Evolutionary conservation across 2,329 filamentous ascomycete species (phyloP), one percentile per base, ranked within the genome.

Genomic region (Tolypocladium sp.): DNA sequence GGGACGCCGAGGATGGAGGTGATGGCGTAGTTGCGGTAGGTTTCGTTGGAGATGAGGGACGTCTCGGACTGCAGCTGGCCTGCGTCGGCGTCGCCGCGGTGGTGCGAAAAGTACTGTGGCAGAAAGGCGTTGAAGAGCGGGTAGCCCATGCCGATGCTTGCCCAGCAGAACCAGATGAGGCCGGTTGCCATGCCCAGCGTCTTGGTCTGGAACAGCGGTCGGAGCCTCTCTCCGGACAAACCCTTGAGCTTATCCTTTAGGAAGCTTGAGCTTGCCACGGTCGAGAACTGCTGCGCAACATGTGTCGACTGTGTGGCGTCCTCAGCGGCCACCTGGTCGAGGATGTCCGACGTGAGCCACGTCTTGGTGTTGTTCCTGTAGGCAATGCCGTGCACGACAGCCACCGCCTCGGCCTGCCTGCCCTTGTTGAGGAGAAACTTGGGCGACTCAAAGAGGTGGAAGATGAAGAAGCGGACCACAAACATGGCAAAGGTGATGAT

Each of bases 61-160:
- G 69, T 70, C 55, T 74, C 69, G 37, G 69, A 69, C 17, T 69
- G 64, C 17, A 69, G 57, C n/a, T 59, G 62, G 4, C 64, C 63
- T 25, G 63, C 69, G 15, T 62, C 63, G 40, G 64, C 59, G 22
- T 63, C 77, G 40, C 74, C 74, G 33, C 83, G 81, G 59, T 85
- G 82, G 41, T 68, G 72, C 30, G 86, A 83, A 60, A 95, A 83
- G 68, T 94, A 94, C 65, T 94, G 89, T 0, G 91, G 91, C n/a
- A 96, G 80, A 74, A 95, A 95, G 57, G 89, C 88, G 72, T 94
- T 94, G 81, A 93, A 96, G 2, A 96, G 82, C 1, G 90, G 91
- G 68, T 93, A 95, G 3, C 87, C 90, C 84, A 95, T 89, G 61
- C 91, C 91, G 64, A 95, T 92, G 17, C 84, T 87, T 0, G 86